Base-by-base conservation (phyloP, 2,329 filamentous ascomycete genomes). In the Penicillium vulpinum region DNA sequence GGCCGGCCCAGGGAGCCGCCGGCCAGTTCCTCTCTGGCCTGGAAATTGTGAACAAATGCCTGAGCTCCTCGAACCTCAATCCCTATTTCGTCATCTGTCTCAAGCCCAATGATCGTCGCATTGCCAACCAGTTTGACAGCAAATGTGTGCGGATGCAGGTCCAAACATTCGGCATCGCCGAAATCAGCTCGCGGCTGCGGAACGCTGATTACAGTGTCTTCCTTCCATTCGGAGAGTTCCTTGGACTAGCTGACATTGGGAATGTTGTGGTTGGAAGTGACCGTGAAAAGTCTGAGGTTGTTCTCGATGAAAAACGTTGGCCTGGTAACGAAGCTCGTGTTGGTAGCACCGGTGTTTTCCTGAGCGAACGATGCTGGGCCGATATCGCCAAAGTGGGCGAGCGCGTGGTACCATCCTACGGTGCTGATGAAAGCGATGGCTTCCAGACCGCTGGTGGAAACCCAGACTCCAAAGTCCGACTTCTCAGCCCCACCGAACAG, bases 101-200 rank as follows among this genome's bases (percentile, higher is more conserved):
- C 62, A 99, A 99, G 77, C 93, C 94, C 22, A 99, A 99, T 66
- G 94, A 99, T 72, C 85, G 94, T 51, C 87, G 94, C 48, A 99
- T 99, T 64, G 93, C 94, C 60, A 99, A 99, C 66, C 94, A 99
- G 70, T 99, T 97, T 67, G 94, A 99, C 75, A 97, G 92, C 83
- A 97, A 97, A 75, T 99, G 94, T 72, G 94, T 99, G 22, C 88
- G 94, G 4, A 90, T 90, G 11, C 94, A 99, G 72, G 85, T 99
- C 1, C 93, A 97, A 71, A 96, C 92, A 0, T 91, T 97, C 65
- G 94, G 94, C 31, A 96, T 99, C 68, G 92, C 92, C 1, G 94
- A 99, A 72, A 97, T 99, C 73, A 96, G 92, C 71, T 92, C 97
- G 71, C 85, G 94, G 21, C 82, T 99, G 38, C 86, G 92, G 48